Base-by-base conservation (phyloP, 805 yeast genomes). In the Wickerhamomyces tratensis region DNA sequence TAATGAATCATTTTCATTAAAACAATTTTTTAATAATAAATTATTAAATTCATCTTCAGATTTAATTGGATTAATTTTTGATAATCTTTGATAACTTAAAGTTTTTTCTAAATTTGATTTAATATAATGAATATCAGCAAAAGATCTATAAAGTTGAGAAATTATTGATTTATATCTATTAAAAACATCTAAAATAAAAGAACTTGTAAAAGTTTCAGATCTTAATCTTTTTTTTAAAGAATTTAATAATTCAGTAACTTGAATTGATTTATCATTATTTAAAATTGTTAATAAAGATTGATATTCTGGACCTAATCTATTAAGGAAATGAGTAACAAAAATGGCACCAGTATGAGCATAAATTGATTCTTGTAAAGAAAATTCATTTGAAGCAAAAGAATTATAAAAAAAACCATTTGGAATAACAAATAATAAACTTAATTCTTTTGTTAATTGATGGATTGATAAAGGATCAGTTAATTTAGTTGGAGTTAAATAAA, bases 281-380 rank as follows among this genome's bases (percentile, higher is more conserved):
- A 89, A 70, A 46, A 88, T 69, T 33, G 72, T 65, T 46, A 77
- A 63, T 57, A 91, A 71, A 38, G 86, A 74, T 51, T 71, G 76
- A 63, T 85, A 89, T 64, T 89, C 97, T 3, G 94, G 79, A 30
- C 98, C 97, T 58, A 91, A 73, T 59, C 98, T 76, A 69, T 93
- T 93, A 63, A 91, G 74, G 68, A 91, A 93, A 65, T 93, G 98
- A 33, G 95, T 82, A 40, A 87, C 95, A 59, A 93, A 91, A 47
- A 87, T 85, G 38, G 85, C 82, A 54, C 91, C 95, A 62, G 88
- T 83, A 62, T 91, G 98, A 38, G 97, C 94, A 61, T 93, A 93
- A 44, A 88, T 82, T 38, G 89, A 79, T 66, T 93, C 98, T 66
- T 91, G 98, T 52, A 94, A 79, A 1, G 97, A 88, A 63, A 91